These are phyloP conservation scores for Aspergillus biplanus DNA, from an alignment of 495 filamentous ascomycete species.

Conservation along the genomic window DNA sequence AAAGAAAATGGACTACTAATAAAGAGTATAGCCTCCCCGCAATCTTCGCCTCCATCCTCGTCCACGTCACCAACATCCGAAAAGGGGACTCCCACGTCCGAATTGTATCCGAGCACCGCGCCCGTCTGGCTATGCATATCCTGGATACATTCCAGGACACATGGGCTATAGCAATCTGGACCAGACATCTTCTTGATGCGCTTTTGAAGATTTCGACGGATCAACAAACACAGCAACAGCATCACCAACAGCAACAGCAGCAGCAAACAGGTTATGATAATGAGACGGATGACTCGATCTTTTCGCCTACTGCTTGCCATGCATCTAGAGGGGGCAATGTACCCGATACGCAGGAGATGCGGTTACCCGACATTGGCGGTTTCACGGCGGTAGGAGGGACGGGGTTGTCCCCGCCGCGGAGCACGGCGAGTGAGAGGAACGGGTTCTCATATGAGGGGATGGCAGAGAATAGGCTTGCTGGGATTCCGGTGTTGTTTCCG, in stretches of 20 bases:
- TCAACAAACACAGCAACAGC: neutral
- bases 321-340: neutral
- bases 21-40: conserved; percentile 1
- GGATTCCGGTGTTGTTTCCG: conserved; percentile 1
- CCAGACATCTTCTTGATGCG: conserved; percentile 3
- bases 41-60: conserved; percentile 8
- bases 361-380: too few species aligned
- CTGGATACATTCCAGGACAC: conserved; percentile 5
- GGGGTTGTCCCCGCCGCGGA: neutral
- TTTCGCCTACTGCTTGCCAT: neutral
- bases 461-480: conserved; percentile 3
- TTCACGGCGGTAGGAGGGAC: neutral
- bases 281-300: neutral
- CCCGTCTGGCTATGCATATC: conserved; percentile 4
- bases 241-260: neutral
- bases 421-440: neutral
- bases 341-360: too few species aligned
- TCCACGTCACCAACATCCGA: conserved; percentile 9
- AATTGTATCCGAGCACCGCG: conserved; percentile 5
- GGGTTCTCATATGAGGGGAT: neutral
- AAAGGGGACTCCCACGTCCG: conserved; percentile 5
- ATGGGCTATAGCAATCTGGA: conserved; percentile 7
- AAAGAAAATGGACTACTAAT: too few species aligned
- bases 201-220: conserved; percentile 3
- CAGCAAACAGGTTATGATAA: neutral